These are phyloP conservation scores for Tieghemostelium lacteum DNA, from an alignment of 78 protist species.

Conservation along the genomic window DNA sequence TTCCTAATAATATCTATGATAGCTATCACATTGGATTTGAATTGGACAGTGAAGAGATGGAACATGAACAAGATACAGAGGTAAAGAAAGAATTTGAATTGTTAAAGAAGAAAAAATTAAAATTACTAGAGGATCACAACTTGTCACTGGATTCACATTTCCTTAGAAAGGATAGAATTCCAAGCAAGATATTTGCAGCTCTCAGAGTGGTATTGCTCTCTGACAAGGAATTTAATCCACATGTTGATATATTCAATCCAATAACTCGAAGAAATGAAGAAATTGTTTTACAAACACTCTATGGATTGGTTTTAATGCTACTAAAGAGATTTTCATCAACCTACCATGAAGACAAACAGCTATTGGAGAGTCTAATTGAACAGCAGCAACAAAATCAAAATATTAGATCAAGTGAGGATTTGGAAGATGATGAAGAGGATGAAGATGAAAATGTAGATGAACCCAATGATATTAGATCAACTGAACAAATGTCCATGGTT, in stretches of 20 bases:
- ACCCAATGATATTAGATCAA: conserved; percentile 11
- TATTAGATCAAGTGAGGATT: no score
- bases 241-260: conserved; percentile 70
- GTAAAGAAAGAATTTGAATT: neutral
- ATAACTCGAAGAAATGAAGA: conserved; percentile 36
- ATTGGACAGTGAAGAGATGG: neutral
- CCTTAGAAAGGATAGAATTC: conserved; percentile 18
- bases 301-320: conserved; percentile 25
- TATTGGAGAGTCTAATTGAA: neutral
- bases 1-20: conserved; percentile 62
- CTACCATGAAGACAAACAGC: conserved; percentile 48
- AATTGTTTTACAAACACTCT: conserved; percentile 44
- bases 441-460: conserved; percentile 9
- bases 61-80: neutral
- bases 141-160: conserved; percentile 39
- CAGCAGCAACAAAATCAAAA: neutral
- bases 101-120: neutral
- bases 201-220: conserved; percentile 29
- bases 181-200: conserved; percentile 40
- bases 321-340: conserved; percentile 53
- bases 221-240: conserved; percentile 46
- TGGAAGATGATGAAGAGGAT: neutral
- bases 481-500: conserved; percentile 71
- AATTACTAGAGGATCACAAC: neutral
- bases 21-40: conserved; percentile 63